Percentiles rank a stretch among this genome's conserved stretches.
phyloP scores from a whole-genome alignment of 345 rosid genomes.

The Lumnitzera racemosa region DNA sequence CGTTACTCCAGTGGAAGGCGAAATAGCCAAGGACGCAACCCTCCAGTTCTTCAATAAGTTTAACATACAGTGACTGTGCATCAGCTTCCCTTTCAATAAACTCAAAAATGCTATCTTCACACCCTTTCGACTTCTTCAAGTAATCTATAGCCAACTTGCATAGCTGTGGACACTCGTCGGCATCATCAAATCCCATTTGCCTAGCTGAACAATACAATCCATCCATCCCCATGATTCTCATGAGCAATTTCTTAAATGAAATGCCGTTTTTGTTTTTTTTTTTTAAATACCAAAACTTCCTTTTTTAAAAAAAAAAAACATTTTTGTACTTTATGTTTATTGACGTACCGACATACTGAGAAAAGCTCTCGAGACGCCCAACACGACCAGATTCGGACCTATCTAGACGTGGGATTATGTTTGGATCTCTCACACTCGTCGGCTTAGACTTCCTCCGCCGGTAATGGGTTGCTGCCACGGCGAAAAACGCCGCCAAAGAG shows the following conservation, averaged over 20 bases:
- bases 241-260: neutral
- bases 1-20: constrained; percentile 81
- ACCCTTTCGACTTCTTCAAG: constrained; percentile 43
- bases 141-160: constrained; percentile 60
- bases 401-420: constrained; percentile 32
- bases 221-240: no score
- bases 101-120: constrained; percentile 45
- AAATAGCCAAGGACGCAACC: constrained; percentile 75
- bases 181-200: constrained; percentile 73
- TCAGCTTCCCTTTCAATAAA: constrained; percentile 46
- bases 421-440: constrained; percentile 6
- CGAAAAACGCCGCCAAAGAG: constrained; percentile 21
- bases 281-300: no score
- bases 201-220: constrained; percentile 36
- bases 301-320: no score
- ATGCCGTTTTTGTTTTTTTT: neutral
- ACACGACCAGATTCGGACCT: constrained; percentile 51
- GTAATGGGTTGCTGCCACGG: constrained; percentile 15
- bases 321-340: no score
- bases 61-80: constrained; percentile 45
- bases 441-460: constrained; percentile 13
- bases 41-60: constrained; percentile 71
- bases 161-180: constrained; percentile 55
- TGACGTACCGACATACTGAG: constrained; percentile 59
- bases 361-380: constrained; percentile 61